Base-by-base conservation (phyloP, 169 alveolate species). In the Perkinsus chesapeaki region DNA sequence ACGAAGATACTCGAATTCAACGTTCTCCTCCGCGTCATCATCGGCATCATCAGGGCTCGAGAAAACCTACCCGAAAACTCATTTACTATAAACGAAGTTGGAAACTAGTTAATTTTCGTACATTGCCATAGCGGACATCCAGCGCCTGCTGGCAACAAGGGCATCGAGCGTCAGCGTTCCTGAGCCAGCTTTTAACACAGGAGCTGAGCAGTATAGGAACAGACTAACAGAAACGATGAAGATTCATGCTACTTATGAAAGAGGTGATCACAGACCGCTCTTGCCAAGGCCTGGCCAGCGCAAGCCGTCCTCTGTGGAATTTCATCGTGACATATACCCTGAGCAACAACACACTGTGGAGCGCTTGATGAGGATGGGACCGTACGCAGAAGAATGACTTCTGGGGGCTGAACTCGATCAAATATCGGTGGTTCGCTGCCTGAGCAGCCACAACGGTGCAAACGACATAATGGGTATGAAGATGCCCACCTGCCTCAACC, bases 371-470 rank as follows among this genome's bases (percentile, higher is more conserved):
- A 43, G 60, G 23, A 43, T 43, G 16, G 95, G 91, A 37, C 94
- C 92, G 38, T 96, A 60, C 82, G 27, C 82, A 60, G 82, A 1
- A 5, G 23, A 60, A 20, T 94, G 93, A 10, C 96, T 93, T 38
- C 96, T 95, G 23, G 98, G 98, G 93, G 96, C 97, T 19, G 97
- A 93, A 91, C 1, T 60, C 36, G 12, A 97, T 97, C 93, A 98
- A 95, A 92, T 97, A 97, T 0, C 98, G 98, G 82, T 98, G 99
- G 92, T 97, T 98, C 36, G 97, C 99, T n/a, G 99, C 99, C 94
- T 82, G 31, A 7, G 27, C 3, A 16, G 82, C 82, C 23, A 60
- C 12, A 20, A 16, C 82, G 27, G 31, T 16, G 36, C 31, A 16
- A 20, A 60, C 82, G 12, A 0, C 82, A 1, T 0, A 60, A 7